These are phyloP conservation scores for Tolypocladium nubicola DNA, from an alignment of 2,329 filamentous ascomycete genomes.

Conservation along the genomic window DNA sequence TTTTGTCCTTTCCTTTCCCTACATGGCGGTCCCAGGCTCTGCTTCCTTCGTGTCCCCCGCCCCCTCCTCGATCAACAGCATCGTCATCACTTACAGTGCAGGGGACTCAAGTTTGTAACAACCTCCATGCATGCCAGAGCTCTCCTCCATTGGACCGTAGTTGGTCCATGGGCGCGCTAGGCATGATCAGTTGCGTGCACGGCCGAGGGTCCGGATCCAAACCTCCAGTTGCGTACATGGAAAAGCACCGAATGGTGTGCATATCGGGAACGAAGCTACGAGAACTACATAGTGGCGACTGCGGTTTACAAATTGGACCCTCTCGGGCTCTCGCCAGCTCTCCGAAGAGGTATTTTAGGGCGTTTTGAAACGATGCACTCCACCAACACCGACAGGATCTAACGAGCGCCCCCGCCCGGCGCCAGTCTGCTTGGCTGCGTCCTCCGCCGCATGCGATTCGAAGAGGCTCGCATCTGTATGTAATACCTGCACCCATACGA, in stretches of 20 bases:
- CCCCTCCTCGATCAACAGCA: background rate
- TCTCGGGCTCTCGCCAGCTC: background rate
- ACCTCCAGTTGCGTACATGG: background rate
- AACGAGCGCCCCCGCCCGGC: background rate
- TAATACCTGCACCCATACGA: too few relatives aligned
- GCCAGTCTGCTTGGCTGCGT: background rate
- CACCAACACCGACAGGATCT: background rate
- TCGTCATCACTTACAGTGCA: background rate
- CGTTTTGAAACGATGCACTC: background rate
- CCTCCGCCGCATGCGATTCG: background rate
- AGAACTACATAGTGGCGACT: background rate
- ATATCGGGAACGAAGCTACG: background rate
- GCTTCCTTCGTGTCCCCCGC: background rate
- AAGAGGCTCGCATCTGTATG: background rate
- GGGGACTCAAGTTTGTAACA: background rate
- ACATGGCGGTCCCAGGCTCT: background rate
- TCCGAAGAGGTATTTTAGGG: background rate
- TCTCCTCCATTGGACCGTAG: background rate
- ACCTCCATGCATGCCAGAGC: background rate
- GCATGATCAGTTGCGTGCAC: background rate
- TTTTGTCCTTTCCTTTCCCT: background rate
- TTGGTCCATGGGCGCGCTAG: background rate
- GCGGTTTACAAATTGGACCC: background rate
- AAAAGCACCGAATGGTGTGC: background rate
- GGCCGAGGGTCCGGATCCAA: background rate